These are phyloP conservation scores for Botrytis byssoidea DNA, from an alignment of 2,329 filamentous ascomycete genomes.

Conservation along the genomic window DNA sequence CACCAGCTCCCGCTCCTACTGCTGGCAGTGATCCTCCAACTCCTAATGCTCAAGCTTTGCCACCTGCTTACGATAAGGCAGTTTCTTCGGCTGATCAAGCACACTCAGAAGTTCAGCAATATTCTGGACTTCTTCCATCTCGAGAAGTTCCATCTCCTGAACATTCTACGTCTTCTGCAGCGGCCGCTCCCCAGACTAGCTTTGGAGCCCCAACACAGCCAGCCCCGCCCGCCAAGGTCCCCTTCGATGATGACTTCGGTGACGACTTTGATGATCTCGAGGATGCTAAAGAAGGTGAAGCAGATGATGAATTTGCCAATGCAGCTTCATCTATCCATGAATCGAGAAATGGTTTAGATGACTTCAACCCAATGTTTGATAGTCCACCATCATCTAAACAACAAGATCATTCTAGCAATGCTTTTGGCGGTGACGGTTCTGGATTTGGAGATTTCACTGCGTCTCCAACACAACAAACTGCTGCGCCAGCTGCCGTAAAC, in stretches of 20 bases:
- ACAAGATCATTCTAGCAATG: slow-evolving; percentile 33
- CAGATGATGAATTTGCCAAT: slow-evolving; percentile 76
- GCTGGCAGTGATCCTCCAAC: slow-evolving; percentile 46
- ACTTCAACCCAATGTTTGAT: slow-evolving; percentile 82
- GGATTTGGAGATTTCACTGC: slow-evolving; percentile 49
- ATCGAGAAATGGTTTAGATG: slow-evolving; percentile 62
- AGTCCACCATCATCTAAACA: slow-evolving; percentile 46
- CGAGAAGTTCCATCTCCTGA: slow-evolving; percentile 49
- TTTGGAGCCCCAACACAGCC: slow-evolving; percentile 35
- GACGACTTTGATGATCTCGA: slow-evolving; percentile 75
- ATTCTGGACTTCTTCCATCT: slow-evolving; percentile 54
- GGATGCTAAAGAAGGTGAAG: slow-evolving; percentile 77
- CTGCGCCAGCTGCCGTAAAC: slow-evolving; percentile 42
- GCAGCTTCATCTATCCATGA: slow-evolving; percentile 52
- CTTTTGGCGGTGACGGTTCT: slow-evolving; percentile 31
- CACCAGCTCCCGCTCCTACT: slow-evolving; percentile 36
- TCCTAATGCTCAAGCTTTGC: slow-evolving; percentile 55
- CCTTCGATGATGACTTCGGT: slow-evolving; percentile 75
- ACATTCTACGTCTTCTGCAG: slow-evolving; percentile 30
- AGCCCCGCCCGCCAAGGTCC: slow-evolving; percentile 45
- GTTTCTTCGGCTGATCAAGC: slow-evolving; percentile 42
- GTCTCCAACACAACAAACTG: slow-evolving; percentile 47
- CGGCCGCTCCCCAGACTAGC: slow-evolving; percentile 32
- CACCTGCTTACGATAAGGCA: slow-evolving; percentile 54
- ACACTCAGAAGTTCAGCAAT: slow-evolving; percentile 51